Conservation (phyloP, 345 rosid species). For the Acer negundo region DNA sequence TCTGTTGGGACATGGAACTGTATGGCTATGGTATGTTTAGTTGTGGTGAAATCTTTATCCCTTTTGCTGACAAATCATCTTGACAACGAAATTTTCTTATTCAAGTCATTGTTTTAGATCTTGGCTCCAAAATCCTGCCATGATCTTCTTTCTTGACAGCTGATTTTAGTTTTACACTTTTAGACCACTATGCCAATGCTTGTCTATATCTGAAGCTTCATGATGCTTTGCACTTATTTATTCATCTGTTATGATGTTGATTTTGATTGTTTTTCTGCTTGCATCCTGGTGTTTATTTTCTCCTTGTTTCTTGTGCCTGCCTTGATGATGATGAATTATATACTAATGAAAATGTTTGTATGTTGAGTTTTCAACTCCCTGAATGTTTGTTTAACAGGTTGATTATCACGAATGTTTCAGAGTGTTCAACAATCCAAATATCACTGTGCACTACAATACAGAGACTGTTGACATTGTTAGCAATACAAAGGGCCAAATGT, state of each 20-base stretch:
- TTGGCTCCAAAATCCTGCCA: background rate
- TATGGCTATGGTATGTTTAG: background rate
- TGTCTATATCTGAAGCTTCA: slow-evolving; percentile 5
- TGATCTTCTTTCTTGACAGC: slow-evolving; percentile 5
- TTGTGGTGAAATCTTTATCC: background rate
- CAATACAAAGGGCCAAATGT: slow-evolving; percentile 95
- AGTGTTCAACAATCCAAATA: slow-evolving; percentile 95
- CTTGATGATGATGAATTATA: slow-evolving; percentile 38
- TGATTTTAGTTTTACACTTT: slow-evolving; percentile 6
- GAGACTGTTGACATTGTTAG: slow-evolving; percentile 79
- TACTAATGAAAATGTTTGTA: slow-evolving; percentile 67
- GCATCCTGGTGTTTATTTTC: slow-evolving; percentile 5
- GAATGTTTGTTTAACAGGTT: slow-evolving; percentile 99
- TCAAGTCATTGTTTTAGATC: background rate
- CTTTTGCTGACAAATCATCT: background rate
- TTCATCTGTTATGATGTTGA: background rate
- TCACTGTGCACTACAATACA: slow-evolving; percentile 91
- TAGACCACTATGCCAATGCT: background rate
- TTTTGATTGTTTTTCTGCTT: background rate
- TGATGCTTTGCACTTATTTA: background rate
- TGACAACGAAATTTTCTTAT: background rate
- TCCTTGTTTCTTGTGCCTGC: slow-evolving; percentile 20
- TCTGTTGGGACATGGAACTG: background rate
- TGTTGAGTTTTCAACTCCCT: slow-evolving; percentile 99
- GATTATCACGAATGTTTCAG: slow-evolving; percentile 99